A percentile compares a stretch with the other conserved stretches of the same genome.
These are phyloP conservation scores for Carallia pectinifolia DNA, from an alignment of 345 rosid species.

Conservation along the genomic window DNA sequence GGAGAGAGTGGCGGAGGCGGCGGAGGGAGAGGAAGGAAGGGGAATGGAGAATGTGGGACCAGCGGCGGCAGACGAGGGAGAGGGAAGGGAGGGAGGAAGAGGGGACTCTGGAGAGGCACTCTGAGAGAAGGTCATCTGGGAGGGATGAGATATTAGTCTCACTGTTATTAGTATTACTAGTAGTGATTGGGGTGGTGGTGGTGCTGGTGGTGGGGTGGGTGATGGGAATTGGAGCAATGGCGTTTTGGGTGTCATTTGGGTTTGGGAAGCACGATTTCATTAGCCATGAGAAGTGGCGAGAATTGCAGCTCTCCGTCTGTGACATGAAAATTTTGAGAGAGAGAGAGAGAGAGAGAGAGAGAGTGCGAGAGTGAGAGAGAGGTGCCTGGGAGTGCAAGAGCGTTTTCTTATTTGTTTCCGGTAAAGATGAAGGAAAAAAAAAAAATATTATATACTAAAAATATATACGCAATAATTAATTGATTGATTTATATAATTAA, in stretches of 20 bases:
- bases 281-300: constrained; percentile 90
- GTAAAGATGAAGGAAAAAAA: too few relatives aligned
- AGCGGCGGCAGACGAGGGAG: constrained; percentile 75
- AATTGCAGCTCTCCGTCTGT: constrained; percentile 78
- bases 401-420: too few relatives aligned
- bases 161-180: background rate
- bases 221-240: constrained; percentile 28
- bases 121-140: constrained; percentile 77
- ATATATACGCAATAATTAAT: too few relatives aligned
- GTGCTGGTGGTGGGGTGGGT: constrained; percentile 10
- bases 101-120: constrained; percentile 72
- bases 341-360: background rate
- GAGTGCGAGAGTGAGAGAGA: too few relatives aligned
- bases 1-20: constrained; percentile 50
- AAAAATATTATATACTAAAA: too few relatives aligned
- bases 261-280: constrained; percentile 83
- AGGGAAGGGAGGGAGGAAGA: constrained; percentile 60
- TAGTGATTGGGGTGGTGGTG: constrained; percentile 10
- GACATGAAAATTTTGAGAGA: constrained; percentile 34
- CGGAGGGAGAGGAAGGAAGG: constrained; percentile 64
- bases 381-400: too few relatives aligned
- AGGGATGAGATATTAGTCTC: constrained; percentile 39
- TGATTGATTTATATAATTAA: too few relatives aligned
- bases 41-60: constrained; percentile 70
- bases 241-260: constrained; percentile 37